Conservation (phyloP, 1,139 yeast species). For the Pichia sp. region DNA sequence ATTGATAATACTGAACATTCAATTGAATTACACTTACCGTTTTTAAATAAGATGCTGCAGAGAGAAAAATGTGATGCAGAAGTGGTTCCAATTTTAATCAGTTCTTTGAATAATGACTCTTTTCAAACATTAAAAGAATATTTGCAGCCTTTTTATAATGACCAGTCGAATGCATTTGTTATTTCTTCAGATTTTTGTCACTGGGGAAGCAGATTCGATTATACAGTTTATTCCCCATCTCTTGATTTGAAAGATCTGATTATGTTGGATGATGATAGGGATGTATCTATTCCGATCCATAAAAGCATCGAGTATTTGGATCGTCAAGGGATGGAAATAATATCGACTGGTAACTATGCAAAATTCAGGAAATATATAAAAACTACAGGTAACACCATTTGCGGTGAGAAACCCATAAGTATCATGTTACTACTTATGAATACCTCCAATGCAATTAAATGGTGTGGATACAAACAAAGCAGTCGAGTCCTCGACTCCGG, state of each 20-base stretch:
- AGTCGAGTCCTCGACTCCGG: constrained; percentile 36
- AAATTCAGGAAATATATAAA: constrained; percentile 64
- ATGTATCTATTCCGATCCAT: constrained; percentile 39
- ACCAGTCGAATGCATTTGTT: constrained; percentile 59
- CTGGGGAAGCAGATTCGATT: constrained; percentile 83
- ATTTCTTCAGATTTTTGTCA: constrained; percentile 93
- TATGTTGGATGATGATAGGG: constrained; percentile 9
- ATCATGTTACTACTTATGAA: constrained; percentile 46
- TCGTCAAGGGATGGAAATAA: constrained; percentile 56
- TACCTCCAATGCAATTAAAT: constrained; percentile 50
- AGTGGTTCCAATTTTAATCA: constrained; percentile 76
- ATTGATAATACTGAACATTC: constrained; percentile 87
- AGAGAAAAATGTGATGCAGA: constrained; percentile 31
- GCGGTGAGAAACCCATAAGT: constrained; percentile 83
- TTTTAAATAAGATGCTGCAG: constrained; percentile 33
- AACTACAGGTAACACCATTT: constrained; percentile 77
- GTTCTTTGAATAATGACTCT: constrained; percentile 44
- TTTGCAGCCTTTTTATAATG: constrained; percentile 46
- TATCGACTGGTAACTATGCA: constrained; percentile 32
- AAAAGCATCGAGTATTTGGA: constrained; percentile 70
- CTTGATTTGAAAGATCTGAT: constrained; percentile 23
- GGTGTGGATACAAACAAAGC: constrained; percentile 86
- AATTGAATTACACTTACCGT: constrained; percentile 92
- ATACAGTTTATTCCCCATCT: constrained; percentile 46
- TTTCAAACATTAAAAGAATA: constrained; percentile 39